Evolutionary conservation across 139 green algal species (phyloP), one percentile per base, ranked within the genome.

Genomic region (Chlamydomonas sp.): DNA sequence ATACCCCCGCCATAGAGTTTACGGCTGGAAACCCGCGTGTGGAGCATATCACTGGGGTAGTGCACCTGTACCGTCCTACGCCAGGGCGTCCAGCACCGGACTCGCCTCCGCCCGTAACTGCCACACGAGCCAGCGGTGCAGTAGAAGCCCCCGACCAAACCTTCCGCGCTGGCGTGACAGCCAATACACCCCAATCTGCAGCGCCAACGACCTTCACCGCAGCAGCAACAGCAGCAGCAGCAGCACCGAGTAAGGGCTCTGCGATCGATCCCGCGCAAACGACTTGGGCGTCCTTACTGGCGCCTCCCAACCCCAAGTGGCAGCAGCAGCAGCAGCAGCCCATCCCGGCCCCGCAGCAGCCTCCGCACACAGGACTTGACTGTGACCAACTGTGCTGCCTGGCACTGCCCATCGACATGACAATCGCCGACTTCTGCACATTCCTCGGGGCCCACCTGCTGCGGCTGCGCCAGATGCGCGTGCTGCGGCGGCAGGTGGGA

Each of bases 401-500:
- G 79, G 95, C 96, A 1, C 92, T 99, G 12, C 97, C 98, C 0
- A 80, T 91, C 1, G 95, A 98, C 91, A 96, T 99, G 92, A 93
- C 95, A 2, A 94, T 99, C 20, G 91, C 96, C 3, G 96, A 99
- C 66, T 98, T 99, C 80, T 99, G 96, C 85, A 92, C 93, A 57
- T 99, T 99, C 86, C 91, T 96, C 15, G 96, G 96, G 0, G 93
- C 90, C 2, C 96, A 97, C 92, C 92, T 99, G 63, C 49, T 69
- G 60, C 78, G 71, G 15, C 95, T 93, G 3, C 90, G 88, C 3
- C 83, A 94, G 63, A 95, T 99, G 91, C 92, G 96, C 2, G 92
- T 99, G 62, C 92, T 99, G 85, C 90, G 96, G 31, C 86, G 94
- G 1, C 93, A 97, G 64, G 93, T 89, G 10, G 85, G 67, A 66